Percentiles rank a stretch among this genome's conserved stretches.
Evolutionary conservation across 345 rosid genomes (phyloP).

Genomic region (Camelina hispida): DNA sequence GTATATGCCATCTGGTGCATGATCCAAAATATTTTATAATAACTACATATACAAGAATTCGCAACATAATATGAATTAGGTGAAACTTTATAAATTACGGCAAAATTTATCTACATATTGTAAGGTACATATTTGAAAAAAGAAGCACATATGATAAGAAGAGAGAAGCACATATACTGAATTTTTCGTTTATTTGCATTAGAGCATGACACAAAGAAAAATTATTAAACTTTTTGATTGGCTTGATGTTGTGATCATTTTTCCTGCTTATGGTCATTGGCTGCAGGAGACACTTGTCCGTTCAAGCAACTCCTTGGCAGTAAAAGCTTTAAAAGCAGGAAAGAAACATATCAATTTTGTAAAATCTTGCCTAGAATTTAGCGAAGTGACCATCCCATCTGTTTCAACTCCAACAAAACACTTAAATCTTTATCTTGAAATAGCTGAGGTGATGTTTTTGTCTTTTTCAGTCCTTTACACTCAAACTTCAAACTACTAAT

Average conservation of each 20-base stretch:
- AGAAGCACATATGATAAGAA: not conserved
- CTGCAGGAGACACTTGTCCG: constrained; percentile 86
- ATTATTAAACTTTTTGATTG: constrained; percentile 1
- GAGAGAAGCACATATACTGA: not conserved
- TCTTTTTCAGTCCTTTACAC: constrained; percentile 35
- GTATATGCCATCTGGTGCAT: not conserved
- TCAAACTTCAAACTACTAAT: constrained; percentile 16
- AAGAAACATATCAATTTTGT: constrained; percentile 54
- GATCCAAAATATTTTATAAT: not conserved
- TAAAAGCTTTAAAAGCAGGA: constrained; percentile 63
- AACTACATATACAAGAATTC: not conserved
- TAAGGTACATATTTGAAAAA: constrained; percentile 12
- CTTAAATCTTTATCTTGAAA: constrained; percentile 80
- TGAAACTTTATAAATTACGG: not conserved
- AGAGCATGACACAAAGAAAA: constrained; percentile 13
- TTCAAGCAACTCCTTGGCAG: constrained; percentile 75
- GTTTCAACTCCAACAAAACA: constrained; percentile 58
- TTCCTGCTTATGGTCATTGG: constrained; percentile 29
- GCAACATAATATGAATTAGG: constrained; percentile 14
- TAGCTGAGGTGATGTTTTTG: constrained; percentile 72
- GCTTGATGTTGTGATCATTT: constrained; percentile 17
- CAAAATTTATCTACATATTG: not conserved
- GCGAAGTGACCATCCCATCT: constrained; percentile 87
- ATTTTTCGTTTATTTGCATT: not conserved
- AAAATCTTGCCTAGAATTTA: constrained; percentile 85